Evolutionary conservation across 1,284 basidiomycete species (phyloP).

Genomic region (Cutaneotrichosporon daszewskae): DNA sequence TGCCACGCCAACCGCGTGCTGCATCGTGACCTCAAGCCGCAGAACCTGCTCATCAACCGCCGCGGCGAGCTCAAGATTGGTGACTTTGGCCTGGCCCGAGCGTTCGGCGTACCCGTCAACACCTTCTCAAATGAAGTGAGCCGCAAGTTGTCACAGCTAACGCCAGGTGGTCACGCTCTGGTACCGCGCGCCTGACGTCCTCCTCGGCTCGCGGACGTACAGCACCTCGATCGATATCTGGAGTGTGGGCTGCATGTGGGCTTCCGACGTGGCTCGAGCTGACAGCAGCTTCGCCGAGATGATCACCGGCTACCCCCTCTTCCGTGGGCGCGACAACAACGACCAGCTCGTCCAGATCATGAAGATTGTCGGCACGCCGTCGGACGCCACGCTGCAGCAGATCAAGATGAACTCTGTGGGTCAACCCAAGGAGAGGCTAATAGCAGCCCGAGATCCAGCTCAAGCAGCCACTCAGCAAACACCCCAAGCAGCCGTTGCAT

Average conservation of each 20-base stretch:
- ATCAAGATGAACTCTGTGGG: conserved; percentile 86
- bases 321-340: conserved; percentile 95
- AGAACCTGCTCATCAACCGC: conserved; percentile 92
- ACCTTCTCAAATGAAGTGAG: conserved; percentile 94
- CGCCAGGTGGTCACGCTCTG: conserved; percentile 92
- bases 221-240: conserved; percentile 97
- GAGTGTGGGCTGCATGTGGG: conserved; percentile 70
- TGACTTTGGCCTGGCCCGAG: conserved; percentile 92
- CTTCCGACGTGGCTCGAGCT: conserved; percentile 1
- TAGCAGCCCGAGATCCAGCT: conserved; percentile 80
- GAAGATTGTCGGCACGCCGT: conserved; percentile 93
- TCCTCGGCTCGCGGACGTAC: conserved; percentile 92
- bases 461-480: conserved; percentile 58
- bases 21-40: conserved; percentile 95
- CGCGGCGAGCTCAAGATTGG: conserved; percentile 84
- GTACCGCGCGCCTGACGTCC: conserved; percentile 96
- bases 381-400: conserved; percentile 79
- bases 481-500: conserved; percentile 83
- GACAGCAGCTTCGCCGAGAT: conserved; percentile 49
- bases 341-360: conserved; percentile 98
- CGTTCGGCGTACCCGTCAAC: conserved; percentile 94
- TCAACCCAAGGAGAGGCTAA: conserved; percentile 10
- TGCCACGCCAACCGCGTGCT: conserved; percentile 95
- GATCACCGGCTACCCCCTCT: conserved; percentile 93
- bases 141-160: background rate